Evolutionary conservation across 1,139 yeast species (phyloP).

Genomic region (Saccharomycopsis phalli): DNA sequence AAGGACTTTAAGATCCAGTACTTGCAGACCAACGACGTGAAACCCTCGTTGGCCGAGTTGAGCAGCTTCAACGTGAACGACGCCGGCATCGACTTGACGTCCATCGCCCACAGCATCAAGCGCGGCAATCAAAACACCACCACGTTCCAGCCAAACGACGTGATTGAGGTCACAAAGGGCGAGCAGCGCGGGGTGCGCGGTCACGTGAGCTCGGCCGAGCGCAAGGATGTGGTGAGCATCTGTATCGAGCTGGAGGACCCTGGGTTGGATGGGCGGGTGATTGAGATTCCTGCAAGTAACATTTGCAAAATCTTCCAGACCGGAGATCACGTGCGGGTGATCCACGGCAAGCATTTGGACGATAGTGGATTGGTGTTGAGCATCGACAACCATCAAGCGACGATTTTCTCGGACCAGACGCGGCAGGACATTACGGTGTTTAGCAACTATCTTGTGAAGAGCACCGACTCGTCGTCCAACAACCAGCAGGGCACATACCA

Average conservation of each 20-base stretch:
- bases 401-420: constrained; percentile 83
- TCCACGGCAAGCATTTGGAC: constrained; percentile 84
- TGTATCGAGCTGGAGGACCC: constrained; percentile 43
- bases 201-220: constrained; percentile 57
- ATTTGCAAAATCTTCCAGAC: constrained; percentile 77
- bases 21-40: constrained; percentile 74
- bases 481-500: constrained; percentile 67
- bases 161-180: constrained; percentile 85
- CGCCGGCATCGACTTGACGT: constrained; percentile 76
- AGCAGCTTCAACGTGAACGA: constrained; percentile 68
- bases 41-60: constrained; percentile 82
- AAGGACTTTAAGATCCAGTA: constrained; percentile 82
- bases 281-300: constrained; percentile 71
- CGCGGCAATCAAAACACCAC: constrained; percentile 47
- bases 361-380: constrained; percentile 92
- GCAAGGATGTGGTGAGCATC: constrained; percentile 54
- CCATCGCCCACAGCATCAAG: constrained; percentile 77
- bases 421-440: constrained; percentile 84
- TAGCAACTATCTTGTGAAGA: constrained; percentile 76
- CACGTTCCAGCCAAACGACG: constrained; percentile 85
- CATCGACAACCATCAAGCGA: constrained; percentile 75
- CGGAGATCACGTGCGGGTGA: constrained; percentile 94
- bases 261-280: constrained; percentile 27
- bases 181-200: constrained; percentile 91
- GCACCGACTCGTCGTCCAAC: constrained; percentile 58